These are phyloP conservation scores for Triangularia verruculosa DNA, from an alignment of 2,329 filamentous ascomycete species.

Conservation along the genomic window DNA sequence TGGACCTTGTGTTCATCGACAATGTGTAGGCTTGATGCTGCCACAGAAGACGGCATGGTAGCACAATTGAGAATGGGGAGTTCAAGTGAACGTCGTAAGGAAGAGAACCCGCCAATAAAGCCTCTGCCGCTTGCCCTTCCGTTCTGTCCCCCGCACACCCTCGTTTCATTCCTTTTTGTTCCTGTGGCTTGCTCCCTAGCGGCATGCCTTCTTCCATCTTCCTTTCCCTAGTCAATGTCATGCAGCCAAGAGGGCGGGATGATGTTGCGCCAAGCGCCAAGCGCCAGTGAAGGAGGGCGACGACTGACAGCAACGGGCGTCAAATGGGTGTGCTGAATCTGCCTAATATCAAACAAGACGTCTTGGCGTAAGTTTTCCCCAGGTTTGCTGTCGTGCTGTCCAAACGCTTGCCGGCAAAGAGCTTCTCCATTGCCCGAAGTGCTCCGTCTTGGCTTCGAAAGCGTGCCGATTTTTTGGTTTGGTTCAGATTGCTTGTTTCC, in stretches of 20 bases:
- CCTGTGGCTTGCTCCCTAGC: background rate
- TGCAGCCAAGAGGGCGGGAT: conserved; percentile 6
- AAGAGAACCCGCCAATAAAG: background rate
- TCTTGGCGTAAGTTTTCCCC: background rate
- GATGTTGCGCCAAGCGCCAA: conserved; percentile 7
- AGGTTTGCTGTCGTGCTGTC: background rate
- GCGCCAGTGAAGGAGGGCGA: background rate
- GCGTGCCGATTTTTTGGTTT: background rate
- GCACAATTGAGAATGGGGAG: background rate
- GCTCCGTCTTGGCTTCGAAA: conserved; percentile 5
- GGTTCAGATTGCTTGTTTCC: background rate
- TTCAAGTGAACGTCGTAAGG: background rate
- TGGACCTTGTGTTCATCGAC: background rate
- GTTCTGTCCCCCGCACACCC: background rate
- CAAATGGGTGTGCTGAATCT: conserved; percentile 3
- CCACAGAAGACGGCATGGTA: background rate
- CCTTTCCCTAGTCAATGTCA: conserved; percentile 1
- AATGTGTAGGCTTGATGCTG: background rate
- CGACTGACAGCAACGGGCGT: background rate
- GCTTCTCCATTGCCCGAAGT: conserved; percentile 3
- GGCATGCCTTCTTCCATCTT: conserved; percentile 2
- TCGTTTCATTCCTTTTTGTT: background rate
- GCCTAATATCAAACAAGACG: conserved; percentile 11
- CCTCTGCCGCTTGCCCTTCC: background rate
- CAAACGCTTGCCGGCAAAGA: background rate